Conservation (phyloP, 2,329 filamentous ascomycete genomes). For the Talaromyces sp. region DNA sequence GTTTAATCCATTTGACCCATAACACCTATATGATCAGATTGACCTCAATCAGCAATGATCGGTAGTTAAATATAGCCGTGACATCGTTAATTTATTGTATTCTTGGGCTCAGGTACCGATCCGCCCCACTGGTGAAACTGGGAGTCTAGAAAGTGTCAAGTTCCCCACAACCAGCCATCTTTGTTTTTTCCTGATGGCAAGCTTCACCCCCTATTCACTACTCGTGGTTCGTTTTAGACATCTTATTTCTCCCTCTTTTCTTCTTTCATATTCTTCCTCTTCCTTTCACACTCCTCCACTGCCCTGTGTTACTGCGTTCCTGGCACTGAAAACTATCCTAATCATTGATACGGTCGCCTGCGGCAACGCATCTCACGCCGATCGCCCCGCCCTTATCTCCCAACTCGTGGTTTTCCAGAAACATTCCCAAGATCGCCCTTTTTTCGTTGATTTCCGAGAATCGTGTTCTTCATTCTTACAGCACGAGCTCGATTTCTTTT, state of each 20-base stretch:
- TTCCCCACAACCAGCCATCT: slow-evolving; percentile 20
- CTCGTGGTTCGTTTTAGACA: too few species aligned
- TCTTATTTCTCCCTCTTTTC: not conserved
- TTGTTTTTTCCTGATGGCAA: slow-evolving; percentile 13
- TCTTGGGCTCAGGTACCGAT: too few species aligned
- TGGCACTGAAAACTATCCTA: not conserved
- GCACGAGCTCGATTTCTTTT: not conserved
- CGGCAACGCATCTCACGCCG: not conserved
- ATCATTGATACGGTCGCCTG: not conserved
- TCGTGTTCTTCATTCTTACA: not conserved
- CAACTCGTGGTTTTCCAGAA: slow-evolving; percentile 7
- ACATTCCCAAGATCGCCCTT: not conserved
- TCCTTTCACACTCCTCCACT: not conserved
- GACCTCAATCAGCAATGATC: too few species aligned
- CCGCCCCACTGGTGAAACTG: not conserved
- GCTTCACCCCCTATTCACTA: not conserved
- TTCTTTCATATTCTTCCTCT: not conserved
- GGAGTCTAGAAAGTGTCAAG: not conserved
- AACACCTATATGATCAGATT: too few species aligned
- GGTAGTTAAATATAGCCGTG: not conserved
- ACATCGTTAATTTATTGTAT: not conserved
- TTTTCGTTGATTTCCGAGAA: not conserved
- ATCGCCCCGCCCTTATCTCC: slow-evolving; percentile 1
- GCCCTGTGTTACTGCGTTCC: not conserved
- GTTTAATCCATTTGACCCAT: too few species aligned